Evolutionary conservation across 805 yeast species (phyloP).

Genomic region (Starmerella etchellsii): DNA sequence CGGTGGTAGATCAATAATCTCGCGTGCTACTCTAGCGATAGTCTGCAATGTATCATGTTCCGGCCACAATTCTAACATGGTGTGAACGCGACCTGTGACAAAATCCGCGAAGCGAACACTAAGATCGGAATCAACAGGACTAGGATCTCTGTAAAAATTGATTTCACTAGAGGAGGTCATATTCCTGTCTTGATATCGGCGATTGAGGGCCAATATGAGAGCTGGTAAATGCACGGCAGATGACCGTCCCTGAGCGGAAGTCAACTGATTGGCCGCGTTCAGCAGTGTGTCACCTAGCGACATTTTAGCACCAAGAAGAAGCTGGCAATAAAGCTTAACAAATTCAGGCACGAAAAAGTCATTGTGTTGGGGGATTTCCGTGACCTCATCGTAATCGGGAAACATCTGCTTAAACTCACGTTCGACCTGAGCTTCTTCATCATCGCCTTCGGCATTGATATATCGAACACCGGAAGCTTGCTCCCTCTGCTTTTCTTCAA

Average conservation of each 20-base stretch:
- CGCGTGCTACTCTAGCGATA: conserved; percentile 48
- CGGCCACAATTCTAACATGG: conserved; percentile 64
- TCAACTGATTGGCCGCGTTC: conserved; percentile 2
- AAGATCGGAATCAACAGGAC: conserved; percentile 44
- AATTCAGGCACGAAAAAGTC: conserved; percentile 23
- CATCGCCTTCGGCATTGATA: conserved; percentile 47
- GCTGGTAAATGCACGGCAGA: conserved; percentile 10
- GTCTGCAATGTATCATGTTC: conserved; percentile 83
- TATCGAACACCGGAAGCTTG: conserved; percentile 54
- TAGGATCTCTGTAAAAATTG: conserved; percentile 54
- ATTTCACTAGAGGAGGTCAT: conserved; percentile 27
- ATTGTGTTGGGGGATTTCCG: neutral
- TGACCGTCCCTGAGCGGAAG: neutral
- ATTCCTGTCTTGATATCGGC: neutral
- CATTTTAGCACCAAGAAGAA: neutral
- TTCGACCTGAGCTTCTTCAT: conserved; percentile 37
- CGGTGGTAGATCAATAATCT: conserved; percentile 49
- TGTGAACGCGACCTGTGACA: conserved; percentile 35
- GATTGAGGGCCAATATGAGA: conserved; percentile 9
- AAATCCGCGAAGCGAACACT: conserved; percentile 41
- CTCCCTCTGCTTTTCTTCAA: conserved; percentile 49
- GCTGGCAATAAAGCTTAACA: conserved; percentile 26
- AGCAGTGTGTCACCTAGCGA: neutral
- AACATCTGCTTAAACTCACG: conserved; percentile 69
- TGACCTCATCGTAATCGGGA: conserved; percentile 50